Conservation (phyloP, 108 stramenopile genomes). For the Cyclotella cryptica region DNA sequence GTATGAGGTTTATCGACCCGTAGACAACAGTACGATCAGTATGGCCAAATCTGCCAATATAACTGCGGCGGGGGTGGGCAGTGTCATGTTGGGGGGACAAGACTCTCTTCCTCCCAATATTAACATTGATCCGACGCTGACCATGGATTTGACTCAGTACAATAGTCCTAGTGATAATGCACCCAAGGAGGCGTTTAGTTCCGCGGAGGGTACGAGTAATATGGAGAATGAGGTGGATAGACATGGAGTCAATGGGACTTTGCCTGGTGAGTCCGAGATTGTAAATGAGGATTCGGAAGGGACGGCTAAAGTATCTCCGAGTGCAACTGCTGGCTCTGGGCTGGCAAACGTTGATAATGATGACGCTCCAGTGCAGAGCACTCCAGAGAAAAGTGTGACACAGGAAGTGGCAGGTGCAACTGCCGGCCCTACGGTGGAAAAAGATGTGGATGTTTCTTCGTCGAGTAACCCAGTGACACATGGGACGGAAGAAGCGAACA, state of each 20-base stretch:
- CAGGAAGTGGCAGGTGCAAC: too few species aligned
- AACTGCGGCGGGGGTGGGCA: background rate
- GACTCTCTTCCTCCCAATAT: conserved; percentile 7
- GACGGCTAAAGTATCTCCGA: background rate
- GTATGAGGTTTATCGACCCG: conserved; percentile 1
- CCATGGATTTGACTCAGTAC: conserved; percentile 48
- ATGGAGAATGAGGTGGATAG: conserved; percentile 31
- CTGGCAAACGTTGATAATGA: too few species aligned
- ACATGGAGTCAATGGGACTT: background rate
- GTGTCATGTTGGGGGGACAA: background rate
- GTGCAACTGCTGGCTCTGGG: too few species aligned
- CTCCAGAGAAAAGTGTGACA: background rate
- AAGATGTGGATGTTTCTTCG: too few species aligned
- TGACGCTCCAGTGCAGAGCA: background rate
- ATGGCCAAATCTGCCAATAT: background rate
- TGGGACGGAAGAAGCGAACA: too few species aligned
- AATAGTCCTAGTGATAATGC: conserved; percentile 23
- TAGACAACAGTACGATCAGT: background rate
- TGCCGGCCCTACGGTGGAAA: too few species aligned
- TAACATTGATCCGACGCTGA: conserved; percentile 38
- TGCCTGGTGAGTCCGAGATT: background rate
- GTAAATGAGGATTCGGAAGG: background rate
- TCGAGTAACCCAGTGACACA: too few species aligned
- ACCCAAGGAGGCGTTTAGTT: conserved; percentile 31
- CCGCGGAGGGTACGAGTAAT: background rate